Evolutionary conservation across 805 yeast species (phyloP).

Genomic region (Cephaloascus fragrans): DNA sequence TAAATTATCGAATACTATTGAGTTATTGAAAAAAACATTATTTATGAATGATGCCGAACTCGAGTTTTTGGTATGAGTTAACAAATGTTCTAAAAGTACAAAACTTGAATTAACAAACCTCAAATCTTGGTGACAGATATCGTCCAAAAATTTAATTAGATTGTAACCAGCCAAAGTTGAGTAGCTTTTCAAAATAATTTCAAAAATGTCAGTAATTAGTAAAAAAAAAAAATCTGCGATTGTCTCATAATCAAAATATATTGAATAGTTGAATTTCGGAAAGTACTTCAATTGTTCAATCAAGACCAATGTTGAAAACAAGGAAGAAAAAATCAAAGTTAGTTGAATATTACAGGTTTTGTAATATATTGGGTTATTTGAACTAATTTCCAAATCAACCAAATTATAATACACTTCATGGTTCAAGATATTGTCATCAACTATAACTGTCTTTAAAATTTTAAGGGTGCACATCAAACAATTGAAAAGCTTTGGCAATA

Average conservation of each 20-base stretch:
- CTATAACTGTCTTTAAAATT: background rate
- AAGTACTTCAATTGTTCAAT: background rate
- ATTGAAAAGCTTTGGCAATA: too few relatives aligned
- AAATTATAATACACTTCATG: background rate
- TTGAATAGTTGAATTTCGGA: background rate
- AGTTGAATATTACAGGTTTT: background rate
- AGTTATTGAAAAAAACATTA: too few relatives aligned
- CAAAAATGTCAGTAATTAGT: background rate
- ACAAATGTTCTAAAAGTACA: background rate
- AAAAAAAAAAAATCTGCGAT: background rate
- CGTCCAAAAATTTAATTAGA: too few relatives aligned
- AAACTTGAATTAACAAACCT: background rate
- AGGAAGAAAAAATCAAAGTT: background rate
- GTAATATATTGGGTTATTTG: too few relatives aligned
- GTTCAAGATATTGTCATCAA: background rate
- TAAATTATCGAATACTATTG: background rate
- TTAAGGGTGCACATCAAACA: too few relatives aligned
- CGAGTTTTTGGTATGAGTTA: background rate
- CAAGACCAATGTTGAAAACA: background rate
- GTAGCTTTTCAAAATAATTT: background rate
- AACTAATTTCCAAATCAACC: background rate
- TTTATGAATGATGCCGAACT: background rate
- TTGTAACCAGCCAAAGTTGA: background rate
- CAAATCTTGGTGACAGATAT: background rate
- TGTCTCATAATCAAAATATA: background rate